Percentiles rank a stretch among this genome's conserved stretches.
phyloP scores from a whole-genome alignment of 495 filamentous ascomycete species.

The Penicillium riverlandense region DNA sequence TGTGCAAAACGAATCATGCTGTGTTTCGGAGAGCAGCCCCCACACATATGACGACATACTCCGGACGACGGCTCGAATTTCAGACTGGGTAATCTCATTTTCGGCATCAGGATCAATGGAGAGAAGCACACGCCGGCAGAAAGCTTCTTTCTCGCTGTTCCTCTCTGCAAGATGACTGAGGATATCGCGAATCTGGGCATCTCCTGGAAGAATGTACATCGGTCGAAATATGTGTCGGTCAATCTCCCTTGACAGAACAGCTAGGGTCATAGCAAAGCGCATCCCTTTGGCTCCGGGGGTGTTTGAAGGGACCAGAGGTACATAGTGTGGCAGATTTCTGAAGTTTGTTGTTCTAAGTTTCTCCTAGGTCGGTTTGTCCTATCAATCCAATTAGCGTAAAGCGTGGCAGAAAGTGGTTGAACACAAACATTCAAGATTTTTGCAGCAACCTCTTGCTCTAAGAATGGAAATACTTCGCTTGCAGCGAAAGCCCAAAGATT shows the following conservation, averaged over 20 bases:
- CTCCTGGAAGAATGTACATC: conserved; percentile 3
- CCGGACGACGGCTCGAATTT: conserved; percentile 1
- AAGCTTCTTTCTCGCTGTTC: conserved; percentile 11
- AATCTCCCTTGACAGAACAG: conserved; percentile 11
- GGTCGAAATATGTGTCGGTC: conserved; percentile 10
- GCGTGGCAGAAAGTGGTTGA: neutral
- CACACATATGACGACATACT: conserved; percentile 3
- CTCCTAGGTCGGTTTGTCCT: conserved; percentile 3
- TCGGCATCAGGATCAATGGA: conserved; percentile 7
- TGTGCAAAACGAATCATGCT: conserved; percentile 6
- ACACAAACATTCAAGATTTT: conserved; percentile 7
- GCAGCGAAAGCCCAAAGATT: conserved; percentile 4
- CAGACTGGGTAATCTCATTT: neutral
- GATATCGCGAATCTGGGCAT: conserved; percentile 4
- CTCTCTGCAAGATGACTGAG: conserved; percentile 6
- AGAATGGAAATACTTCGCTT: conserved; percentile 1
- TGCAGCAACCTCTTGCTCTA: conserved; percentile 6
- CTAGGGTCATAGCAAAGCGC: conserved; percentile 11
- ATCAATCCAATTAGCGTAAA: neutral
- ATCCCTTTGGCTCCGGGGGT: conserved; percentile 12
- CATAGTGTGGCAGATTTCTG: neutral
- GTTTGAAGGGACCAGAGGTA: conserved; percentile 7
- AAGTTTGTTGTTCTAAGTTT: conserved; percentile 2
- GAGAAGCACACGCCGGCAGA: conserved; percentile 10
- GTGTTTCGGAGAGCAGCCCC: conserved; percentile 1